Percentiles rank a stretch among this genome's conserved stretches.
Evolutionary conservation across 176 grass and related monocot genomes (phyloP).

Genomic region (Tillandsia leiboldiana): DNA sequence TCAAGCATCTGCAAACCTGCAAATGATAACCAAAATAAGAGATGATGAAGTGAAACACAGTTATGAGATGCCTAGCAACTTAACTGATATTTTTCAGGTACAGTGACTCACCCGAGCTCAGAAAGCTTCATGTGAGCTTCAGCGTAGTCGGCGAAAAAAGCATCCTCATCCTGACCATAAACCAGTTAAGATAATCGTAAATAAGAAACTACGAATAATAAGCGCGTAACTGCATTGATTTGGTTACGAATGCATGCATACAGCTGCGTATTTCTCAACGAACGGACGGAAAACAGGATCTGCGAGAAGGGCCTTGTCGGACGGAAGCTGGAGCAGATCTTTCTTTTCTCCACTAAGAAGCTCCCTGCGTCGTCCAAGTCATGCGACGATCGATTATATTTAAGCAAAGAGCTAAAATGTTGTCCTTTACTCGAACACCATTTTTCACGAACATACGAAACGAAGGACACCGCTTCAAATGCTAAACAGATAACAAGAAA

Average conservation of each 20-base stretch:
- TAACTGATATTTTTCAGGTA: not conserved
- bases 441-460: too few relatives aligned
- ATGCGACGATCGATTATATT: not conserved
- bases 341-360: conserved; percentile 67
- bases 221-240: not conserved
- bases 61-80: not conserved
- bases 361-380: conserved; percentile 27
- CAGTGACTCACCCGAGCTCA: conserved; percentile 49
- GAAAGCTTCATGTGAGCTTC: conserved; percentile 84
- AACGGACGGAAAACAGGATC: conserved; percentile 66
- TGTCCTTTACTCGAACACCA: too few relatives aligned
- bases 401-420: too few relatives aligned
- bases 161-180: conserved; percentile 59
- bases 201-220: not conserved
- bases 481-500: not conserved
- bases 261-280: conserved; percentile 77
- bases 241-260: conserved; percentile 14
- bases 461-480: too few relatives aligned
- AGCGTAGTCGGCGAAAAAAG: conserved; percentile 69
- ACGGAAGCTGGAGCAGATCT: conserved; percentile 65
- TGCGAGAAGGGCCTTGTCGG: conserved; percentile 59
- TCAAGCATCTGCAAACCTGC: not conserved
- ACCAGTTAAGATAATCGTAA: not conserved
- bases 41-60: not conserved
- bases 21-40: not conserved